Conservation (phyloP, 108 stramenopile species). For the Cyclotella distinguenda region DNA sequence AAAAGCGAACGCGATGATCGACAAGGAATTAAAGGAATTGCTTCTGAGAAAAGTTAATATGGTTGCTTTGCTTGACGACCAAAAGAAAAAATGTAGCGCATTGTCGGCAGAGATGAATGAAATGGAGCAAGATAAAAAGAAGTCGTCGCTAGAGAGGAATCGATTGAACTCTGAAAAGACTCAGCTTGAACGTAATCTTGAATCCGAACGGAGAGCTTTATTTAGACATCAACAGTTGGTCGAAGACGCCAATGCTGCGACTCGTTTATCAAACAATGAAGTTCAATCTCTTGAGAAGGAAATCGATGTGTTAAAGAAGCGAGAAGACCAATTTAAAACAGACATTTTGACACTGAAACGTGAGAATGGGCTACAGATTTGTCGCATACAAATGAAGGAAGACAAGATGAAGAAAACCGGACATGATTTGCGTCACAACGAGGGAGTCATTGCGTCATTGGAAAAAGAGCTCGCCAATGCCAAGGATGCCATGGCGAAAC, state of each 20-base stretch:
- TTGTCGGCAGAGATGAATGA: conserved; percentile 11
- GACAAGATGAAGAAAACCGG: conserved; percentile 53
- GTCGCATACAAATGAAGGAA: conserved; percentile 43
- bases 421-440: conserved; percentile 53
- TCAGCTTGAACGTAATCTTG: conserved; percentile 32
- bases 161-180: conserved; percentile 28
- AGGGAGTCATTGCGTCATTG: conserved; percentile 54
- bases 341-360: conserved; percentile 39
- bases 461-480: conserved; percentile 62
- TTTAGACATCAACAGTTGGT: conserved; percentile 24
- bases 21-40: conserved; percentile 27
- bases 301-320: conserved; percentile 13
- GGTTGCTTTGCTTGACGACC: conserved; percentile 18
- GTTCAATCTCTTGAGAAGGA: conserved; percentile 31
- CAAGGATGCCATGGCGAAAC: conserved; percentile 54
- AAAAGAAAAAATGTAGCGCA: conserved; percentile 16
- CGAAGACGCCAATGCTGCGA: conserved; percentile 35
- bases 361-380: conserved; percentile 43
- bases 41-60: conserved; percentile 10
- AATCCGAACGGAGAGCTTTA: conserved; percentile 19
- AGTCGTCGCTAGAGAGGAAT: conserved; percentile 11
- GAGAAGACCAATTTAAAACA: conserved; percentile 24
- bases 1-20: conserved; percentile 12
- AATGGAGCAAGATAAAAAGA: conserved; percentile 14
- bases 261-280: conserved; percentile 20